Evolutionary conservation across 331 rosid species (phyloP).

Genomic region (Pyracantha coccinea): DNA sequence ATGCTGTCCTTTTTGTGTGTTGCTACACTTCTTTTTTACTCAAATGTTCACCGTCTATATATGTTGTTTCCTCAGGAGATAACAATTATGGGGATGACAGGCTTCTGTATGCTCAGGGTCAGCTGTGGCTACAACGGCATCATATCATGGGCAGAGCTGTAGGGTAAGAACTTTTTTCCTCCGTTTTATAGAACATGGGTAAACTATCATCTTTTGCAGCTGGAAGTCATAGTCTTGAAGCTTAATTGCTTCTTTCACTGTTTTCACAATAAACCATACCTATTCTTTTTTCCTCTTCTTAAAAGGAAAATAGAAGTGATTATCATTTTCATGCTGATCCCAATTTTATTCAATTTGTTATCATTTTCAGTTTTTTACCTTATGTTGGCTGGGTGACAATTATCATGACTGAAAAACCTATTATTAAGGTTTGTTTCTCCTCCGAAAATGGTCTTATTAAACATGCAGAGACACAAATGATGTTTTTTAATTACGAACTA

Average conservation of each 20-base stretch:
- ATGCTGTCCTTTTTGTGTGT: background rate
- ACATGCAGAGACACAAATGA: background rate
- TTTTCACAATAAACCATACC: background rate
- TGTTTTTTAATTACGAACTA: background rate
- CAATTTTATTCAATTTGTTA: conserved; percentile 3
- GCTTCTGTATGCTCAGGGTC: conserved; percentile 74
- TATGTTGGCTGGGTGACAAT: conserved; percentile 89
- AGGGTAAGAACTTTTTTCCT: conserved; percentile 38
- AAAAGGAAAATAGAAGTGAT: background rate
- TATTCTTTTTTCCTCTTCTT: background rate
- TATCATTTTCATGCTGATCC: background rate
- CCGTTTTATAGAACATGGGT: background rate
- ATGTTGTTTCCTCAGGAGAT: conserved; percentile 53
- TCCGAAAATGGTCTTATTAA: background rate
- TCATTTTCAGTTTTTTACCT: conserved; percentile 64
- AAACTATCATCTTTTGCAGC: background rate
- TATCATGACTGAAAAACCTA: conserved; percentile 82
- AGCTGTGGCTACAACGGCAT: conserved; percentile 75
- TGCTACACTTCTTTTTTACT: background rate
- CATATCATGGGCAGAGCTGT: conserved; percentile 91
- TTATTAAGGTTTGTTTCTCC: conserved; percentile 56
- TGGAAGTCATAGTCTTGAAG: background rate
- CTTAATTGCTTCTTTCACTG: background rate
- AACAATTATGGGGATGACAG: conserved; percentile 72
- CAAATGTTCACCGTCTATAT: background rate